Evolutionary conservation across 2,329 filamentous ascomycete genomes (phyloP), one percentile per base, ranked within the genome.

Genomic region (Penicillium janthinellum): DNA sequence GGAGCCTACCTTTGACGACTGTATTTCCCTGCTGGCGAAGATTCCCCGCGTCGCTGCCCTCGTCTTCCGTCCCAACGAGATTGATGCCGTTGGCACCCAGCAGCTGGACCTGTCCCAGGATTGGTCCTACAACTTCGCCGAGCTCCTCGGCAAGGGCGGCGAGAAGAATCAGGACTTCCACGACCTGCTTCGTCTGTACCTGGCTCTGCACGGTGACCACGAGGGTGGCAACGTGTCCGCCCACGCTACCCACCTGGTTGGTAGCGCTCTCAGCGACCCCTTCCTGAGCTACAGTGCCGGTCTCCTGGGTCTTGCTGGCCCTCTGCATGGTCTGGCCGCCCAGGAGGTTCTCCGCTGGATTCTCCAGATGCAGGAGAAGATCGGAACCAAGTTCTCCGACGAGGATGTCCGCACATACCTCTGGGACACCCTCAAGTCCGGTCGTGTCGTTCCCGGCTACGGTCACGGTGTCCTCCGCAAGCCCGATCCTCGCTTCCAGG

Each of bases 101-200:
- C 90, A 76, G 82, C 73, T 96, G 52, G 93, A 99, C 71, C 78
- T 86, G 59, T 84, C 90, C 68, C 91, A 97, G 80, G 95, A 99
- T 79, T 99, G 95, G 95, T 90, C 93, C 0, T 96, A 97, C 84
- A 99, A 99, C 84, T 99, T 97, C 73, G 95, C 95, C 48, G 91
- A 92, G 66, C 92, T 98, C 87, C 86, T 98, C 56, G 94, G 94
- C 73, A 96, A 96, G 82, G 86, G 89, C 53, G 92, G 92, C 67
- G 87, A 89, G 77, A 84, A 96, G 78, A 89, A 98, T 70, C 54
- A 72, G 59, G 70, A 78, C 62, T 74, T 99, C 85, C 94, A 98
- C 76, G 95, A 99, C 72, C 84, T 99, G 20, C 85, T 99, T 64
- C 88, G 95, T 69, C 82, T 99, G 35, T 99, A 99, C 79, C 88